Evolutionary conservation across 2,329 filamentous ascomycete species (phyloP).

Genomic region (Zasmidium angulare): DNA sequence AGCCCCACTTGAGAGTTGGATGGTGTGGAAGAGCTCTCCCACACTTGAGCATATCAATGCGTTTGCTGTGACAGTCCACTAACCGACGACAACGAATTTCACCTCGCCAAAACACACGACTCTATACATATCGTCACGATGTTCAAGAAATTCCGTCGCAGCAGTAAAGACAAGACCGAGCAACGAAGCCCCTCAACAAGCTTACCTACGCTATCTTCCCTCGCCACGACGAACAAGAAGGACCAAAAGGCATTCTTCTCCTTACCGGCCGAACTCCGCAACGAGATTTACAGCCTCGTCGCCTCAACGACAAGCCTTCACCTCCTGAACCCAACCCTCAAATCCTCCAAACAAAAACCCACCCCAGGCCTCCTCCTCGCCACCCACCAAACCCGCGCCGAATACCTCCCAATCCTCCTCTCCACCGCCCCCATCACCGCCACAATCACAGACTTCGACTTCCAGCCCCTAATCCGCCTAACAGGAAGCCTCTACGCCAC

Average conservation of each 20-base stretch:
- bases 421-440: constrained; percentile 21
- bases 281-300: constrained; percentile 28
- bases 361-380: constrained; percentile 29
- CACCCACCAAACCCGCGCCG: constrained; percentile 23
- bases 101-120: too few species aligned
- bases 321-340: constrained; percentile 1
- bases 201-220: not conserved
- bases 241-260: constrained; percentile 27
- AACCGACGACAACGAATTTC: not conserved
- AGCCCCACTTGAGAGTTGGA: not conserved
- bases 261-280: constrained; percentile 34
- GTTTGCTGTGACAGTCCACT: not conserved
- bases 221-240: constrained; percentile 10
- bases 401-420: constrained; percentile 31
- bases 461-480: constrained; percentile 24
- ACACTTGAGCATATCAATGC: not conserved
- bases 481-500: constrained; percentile 25
- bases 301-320: constrained; percentile 15
- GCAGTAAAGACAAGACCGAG: constrained; percentile 17
- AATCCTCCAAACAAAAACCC: not conserved
- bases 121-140: constrained; percentile 9
- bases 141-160: constrained; percentile 21
- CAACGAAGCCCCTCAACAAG: not conserved
- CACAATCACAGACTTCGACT: constrained; percentile 28
- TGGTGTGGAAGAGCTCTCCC: not conserved